A percentile compares a stretch with the other conserved stretches of the same genome.
These are phyloP conservation scores for Cercophora sp. DNA, from an alignment of 495 filamentous ascomycete species.

Conservation along the genomic window DNA sequence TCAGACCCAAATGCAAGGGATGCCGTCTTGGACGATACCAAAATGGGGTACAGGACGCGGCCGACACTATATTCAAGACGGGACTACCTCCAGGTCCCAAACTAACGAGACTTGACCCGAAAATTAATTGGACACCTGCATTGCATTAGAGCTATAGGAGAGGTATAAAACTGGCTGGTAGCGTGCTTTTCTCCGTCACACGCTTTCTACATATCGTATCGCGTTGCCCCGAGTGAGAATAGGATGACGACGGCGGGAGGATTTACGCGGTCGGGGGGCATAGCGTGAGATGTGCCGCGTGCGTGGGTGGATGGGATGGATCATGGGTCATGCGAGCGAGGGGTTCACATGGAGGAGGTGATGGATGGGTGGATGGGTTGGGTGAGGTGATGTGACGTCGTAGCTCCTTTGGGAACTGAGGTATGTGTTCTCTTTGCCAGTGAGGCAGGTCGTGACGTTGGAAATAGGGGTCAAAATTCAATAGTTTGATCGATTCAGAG, in stretches of 20 bases:
- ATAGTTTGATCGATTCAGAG: no score
- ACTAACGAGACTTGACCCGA: background rate
- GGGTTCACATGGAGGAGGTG: background rate
- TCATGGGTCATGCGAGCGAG: background rate
- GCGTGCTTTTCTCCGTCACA: no score
- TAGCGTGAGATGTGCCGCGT: no score
- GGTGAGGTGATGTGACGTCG: background rate
- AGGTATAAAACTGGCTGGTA: slow-evolving; percentile 67
- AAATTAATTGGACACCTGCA: slow-evolving; percentile 33
- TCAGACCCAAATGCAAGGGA: background rate
- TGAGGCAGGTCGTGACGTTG: background rate
- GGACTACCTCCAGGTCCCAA: background rate
- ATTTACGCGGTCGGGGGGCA: background rate
- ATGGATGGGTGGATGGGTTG: background rate
- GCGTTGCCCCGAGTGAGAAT: no score
- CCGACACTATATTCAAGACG: slow-evolving; percentile 2
- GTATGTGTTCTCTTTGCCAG: background rate
- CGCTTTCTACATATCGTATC: no score
- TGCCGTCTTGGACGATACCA: background rate
- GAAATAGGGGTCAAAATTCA: background rate
- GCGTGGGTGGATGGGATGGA: no score
- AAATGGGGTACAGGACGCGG: background rate
- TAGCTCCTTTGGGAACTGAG: background rate
- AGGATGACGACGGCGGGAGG: background rate
- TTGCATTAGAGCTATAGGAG: slow-evolving; percentile 75